Percentiles rank a stretch among this genome's conserved stretches.
Conservation (phyloP, 148 eudicot species). For the Suaeda aralocaspica region DNA sequence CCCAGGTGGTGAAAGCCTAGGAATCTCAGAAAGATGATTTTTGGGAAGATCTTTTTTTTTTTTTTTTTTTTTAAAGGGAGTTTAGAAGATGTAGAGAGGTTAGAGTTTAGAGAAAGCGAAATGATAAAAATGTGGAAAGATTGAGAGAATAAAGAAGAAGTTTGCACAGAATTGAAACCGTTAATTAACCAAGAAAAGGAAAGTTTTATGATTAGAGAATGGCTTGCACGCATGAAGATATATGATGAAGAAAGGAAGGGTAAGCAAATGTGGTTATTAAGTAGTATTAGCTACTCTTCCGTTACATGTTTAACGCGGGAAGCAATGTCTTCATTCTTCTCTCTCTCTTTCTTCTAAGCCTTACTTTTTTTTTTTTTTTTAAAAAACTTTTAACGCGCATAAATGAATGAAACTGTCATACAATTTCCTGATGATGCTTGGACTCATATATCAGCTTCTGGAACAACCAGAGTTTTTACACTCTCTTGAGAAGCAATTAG, state of each 20-base stretch:
- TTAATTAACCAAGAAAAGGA: conserved; percentile 27
- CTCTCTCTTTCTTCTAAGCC: conserved; percentile 22
- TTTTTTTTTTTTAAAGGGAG: not conserved
- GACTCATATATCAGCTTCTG: no score
- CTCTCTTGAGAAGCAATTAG: no score
- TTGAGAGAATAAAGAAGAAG: conserved; percentile 32
- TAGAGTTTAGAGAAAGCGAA: conserved; percentile 13
- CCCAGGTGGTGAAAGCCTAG: conserved; percentile 18
- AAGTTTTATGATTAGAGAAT: conserved; percentile 26
- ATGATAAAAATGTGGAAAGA: conserved; percentile 3
- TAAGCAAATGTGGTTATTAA: conserved; percentile 35
- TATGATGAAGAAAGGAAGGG: conserved; percentile 20
- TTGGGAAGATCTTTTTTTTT: not conserved
- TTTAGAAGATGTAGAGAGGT: not conserved
- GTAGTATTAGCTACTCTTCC: not conserved
- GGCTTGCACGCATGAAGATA: conserved; percentile 99
- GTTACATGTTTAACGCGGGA: conserved; percentile 44
- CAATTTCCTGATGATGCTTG: not conserved
- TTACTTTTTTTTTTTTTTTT: not conserved
- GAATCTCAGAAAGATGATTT: conserved; percentile 13
- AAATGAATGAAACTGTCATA: not conserved
- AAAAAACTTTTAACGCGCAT: no score
- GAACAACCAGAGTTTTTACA: no score
- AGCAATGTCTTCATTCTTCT: conserved; percentile 46
- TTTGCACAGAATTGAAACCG: conserved; percentile 52